Base-by-base conservation (phyloP, 2,329 filamentous ascomycete genomes). In the Shiraia bambusicola region DNA sequence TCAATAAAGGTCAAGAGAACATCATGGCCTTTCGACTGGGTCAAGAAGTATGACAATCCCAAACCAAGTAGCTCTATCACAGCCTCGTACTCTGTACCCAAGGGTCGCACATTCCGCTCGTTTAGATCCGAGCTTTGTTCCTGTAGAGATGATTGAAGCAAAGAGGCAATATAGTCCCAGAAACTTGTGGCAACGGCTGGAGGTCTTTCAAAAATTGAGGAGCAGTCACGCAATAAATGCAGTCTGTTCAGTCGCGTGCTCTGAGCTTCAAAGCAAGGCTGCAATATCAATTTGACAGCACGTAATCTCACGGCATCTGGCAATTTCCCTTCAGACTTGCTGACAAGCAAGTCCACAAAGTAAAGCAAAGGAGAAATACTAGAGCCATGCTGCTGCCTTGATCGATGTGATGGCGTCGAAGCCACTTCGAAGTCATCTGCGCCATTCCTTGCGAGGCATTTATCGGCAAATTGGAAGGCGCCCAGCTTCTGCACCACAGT, bases 81-180 rank as follows among this genome's bases (percentile, higher is more conserved):
- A 37, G 86, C 81, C 7, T 86, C 82, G 50, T 88, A 90, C 41
- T 88, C 83, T 9, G 82, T 80, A 11, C 85, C 81, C 39, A 84
- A 64, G 26, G 80, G 72, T 24, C 59, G 50, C 6, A 59, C 56
- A 11, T 43, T 47, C 8, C 49, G 58, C 22, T 62, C 61, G 12
- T 49, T 57, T 1, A 55, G 41, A 33, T 61, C 54, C 2, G 52
- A 42, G 3, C 46, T 22, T 15, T 52, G 45, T 19, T 61, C 56
- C 22, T 57, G 37, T n/a, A 69, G 27, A 7, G 58, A 63, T 3
- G 44, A 19, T 24, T 54, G 54, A 2, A 60, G 36, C 9, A 63
- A 34, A 5, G 38, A 27, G 6, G 50, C 58, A 10, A 63, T 49
- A n/a, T 50, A 54, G 2, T 46, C 45, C 63, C 65, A 68, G 41